phyloP scores from a whole-genome alignment of 768 basidiomycete genomes.

The Mycena haematopus region DNA sequence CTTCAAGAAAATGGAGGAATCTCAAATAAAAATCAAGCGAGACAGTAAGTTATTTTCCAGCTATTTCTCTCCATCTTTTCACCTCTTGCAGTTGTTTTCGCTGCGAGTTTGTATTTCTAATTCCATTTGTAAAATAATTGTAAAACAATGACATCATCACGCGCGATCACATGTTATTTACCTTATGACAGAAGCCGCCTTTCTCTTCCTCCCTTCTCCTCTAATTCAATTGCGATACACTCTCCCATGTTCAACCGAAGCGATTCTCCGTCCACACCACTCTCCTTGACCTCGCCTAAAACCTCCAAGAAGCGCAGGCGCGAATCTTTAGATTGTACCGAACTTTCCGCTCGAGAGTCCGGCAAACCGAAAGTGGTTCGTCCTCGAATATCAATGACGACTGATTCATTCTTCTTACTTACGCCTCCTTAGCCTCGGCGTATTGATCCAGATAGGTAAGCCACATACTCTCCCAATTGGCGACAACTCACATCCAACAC shows the following conservation, averaged over 20 bases:
- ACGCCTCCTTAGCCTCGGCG: conserved; percentile 3
- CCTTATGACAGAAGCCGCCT: neutral
- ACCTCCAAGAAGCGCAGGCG: conserved; percentile 19
- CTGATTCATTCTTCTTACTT: neutral
- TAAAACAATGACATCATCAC: neutral
- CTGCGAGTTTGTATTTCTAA: conserved; percentile 30
- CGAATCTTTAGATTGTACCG: conserved; percentile 10
- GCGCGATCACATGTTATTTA: conserved; percentile 9
- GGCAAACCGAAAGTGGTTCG: conserved; percentile 14
- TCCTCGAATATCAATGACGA: no score
- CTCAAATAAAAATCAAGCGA: conserved; percentile 91
- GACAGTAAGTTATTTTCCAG: conserved; percentile 73
- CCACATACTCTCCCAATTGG: neutral
- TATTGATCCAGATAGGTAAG: conserved; percentile 29
- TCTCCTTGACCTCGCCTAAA: neutral
- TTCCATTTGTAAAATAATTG: conserved; percentile 26
- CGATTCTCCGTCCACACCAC: conserved; percentile 17
- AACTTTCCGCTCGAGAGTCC: conserved; percentile 8
- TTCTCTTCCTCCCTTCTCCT: neutral
- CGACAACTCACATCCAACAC: neutral
- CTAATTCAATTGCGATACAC: conserved; percentile 15
- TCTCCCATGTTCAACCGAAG: conserved; percentile 16
- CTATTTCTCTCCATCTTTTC: neutral
- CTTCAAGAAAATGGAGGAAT: conserved; percentile 98
- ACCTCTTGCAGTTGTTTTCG: conserved; percentile 22